Evolutionary conservation across 495 filamentous ascomycete species (phyloP).

Genomic region (Saxispiralis lemnorum): DNA sequence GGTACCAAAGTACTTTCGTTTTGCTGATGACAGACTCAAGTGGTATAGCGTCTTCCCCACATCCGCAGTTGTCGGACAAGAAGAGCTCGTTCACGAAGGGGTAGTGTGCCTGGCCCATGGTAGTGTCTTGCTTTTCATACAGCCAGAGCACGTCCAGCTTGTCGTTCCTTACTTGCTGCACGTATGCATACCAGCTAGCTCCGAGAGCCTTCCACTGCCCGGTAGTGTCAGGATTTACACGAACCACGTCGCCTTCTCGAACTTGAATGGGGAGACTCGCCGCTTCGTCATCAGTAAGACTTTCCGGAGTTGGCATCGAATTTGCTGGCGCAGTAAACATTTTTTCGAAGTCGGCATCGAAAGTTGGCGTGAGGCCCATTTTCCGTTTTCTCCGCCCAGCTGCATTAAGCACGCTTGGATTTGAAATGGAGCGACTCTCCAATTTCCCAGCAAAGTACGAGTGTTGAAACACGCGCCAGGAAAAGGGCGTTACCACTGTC

Average conservation of each 20-base stretch:
- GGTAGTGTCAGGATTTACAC: constrained; percentile 28
- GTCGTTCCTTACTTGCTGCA: constrained; percentile 34
- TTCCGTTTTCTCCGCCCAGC: constrained; percentile 4
- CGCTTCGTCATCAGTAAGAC: no score
- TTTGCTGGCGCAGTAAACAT: no score
- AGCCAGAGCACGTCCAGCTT: constrained; percentile 51
- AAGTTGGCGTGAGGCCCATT: constrained; percentile 5
- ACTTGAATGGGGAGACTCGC: constrained; percentile 8
- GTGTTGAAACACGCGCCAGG: constrained; percentile 43
- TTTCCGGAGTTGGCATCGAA: no score
- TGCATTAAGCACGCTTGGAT: not conserved
- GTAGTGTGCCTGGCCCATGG: constrained; percentile 43
- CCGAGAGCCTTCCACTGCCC: constrained; percentile 38
- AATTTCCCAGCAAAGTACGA: constrained; percentile 39
- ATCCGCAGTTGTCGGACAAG: constrained; percentile 60
- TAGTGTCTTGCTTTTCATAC: constrained; percentile 50
- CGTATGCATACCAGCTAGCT: constrained; percentile 45
- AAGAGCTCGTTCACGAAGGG: constrained; percentile 55
- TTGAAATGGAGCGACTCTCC: constrained; percentile 5
- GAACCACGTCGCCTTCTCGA: constrained; percentile 33
- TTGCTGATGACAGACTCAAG: constrained; percentile 30
- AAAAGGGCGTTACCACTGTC: constrained; percentile 52
- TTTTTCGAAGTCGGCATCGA: not conserved
- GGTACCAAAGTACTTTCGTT: constrained; percentile 36
- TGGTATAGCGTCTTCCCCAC: constrained; percentile 30